Evolutionary conservation across 345 rosid species (phyloP).

Genomic region (Gossypioides kirkii): DNA sequence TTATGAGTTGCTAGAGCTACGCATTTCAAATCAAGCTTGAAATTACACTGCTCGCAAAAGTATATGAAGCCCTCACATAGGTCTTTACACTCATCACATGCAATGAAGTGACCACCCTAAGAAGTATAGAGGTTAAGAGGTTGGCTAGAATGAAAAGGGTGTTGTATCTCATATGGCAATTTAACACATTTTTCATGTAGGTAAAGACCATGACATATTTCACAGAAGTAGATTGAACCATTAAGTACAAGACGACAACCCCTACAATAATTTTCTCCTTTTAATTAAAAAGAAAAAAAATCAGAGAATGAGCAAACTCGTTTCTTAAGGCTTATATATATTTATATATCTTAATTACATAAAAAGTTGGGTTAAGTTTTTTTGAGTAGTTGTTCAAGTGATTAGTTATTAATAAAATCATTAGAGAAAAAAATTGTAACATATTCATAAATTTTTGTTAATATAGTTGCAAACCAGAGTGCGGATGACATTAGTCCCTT

Average conservation of each 20-base stretch:
- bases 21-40: no score
- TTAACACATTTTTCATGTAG: no score
- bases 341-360: no score
- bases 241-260: not conserved
- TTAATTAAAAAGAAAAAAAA: not conserved
- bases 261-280: not conserved
- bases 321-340: no score
- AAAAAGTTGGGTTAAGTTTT: no score
- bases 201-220: not conserved
- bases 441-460: not conserved
- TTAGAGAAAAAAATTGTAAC: no score
- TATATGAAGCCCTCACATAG: not conserved
- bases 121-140: not conserved
- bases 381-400: not conserved
- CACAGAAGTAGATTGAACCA: not conserved
- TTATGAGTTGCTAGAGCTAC: no score
- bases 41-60: no score
- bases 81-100: not conserved
- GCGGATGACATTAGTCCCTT: not conserved
- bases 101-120: no score
- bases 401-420: no score
- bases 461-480: not conserved
- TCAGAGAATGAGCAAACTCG: not conserved
- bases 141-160: not conserved
- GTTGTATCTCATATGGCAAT: not conserved